Evolutionary conservation across 2,329 filamentous ascomycete genomes (phyloP), one percentile per base, ranked within the genome.

Genomic region (Rhynchosporium agropyri): DNA sequence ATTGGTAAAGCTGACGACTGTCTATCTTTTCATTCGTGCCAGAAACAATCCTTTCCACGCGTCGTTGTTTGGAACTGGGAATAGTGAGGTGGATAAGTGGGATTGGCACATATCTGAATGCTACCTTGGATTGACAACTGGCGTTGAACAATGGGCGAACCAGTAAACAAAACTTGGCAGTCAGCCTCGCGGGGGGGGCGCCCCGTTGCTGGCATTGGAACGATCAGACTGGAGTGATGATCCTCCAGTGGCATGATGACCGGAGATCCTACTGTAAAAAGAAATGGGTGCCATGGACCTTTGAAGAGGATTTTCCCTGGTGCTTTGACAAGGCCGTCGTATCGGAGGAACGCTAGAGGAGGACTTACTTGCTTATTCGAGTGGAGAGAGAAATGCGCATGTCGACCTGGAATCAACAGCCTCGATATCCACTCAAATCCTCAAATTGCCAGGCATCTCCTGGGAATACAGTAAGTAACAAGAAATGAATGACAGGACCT

Each of bases 101-200:
- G n/a, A 28, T 8, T 20, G 4, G 13, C 43, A 45, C 20, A 45
- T 45, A 20, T 46, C 28, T 45, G 40, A 31, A 5, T 60, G 58
- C 42, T 26, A 36, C 5, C 8, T 12, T 42, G 38, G 6, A 31
- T 2, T 61, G 59, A 61, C 59, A 61, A 45, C 26, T 61, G 51
- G 59, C 51, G 56, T 29, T 58, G 56, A 40, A 45, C 28, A 26
- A 49, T 38, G 43, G 31, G 15, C 55, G 10, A 3, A 13, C 29
- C 48, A 50, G 51, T 15, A 28, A 36, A 36, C 10, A 1, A n/a
- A 26, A 20, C 15, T 20, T 26, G 43, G 20, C 4, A 8, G 33
- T 40, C 54, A 57, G 54, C 54, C 54, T 57, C 28, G 54, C 40
- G 13, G 54, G 54, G 20, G 20, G 31, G 33, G 13, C 26, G 42